These are phyloP conservation scores for Magnolia kwangsiensis DNA, from an alignment of 164 flowering plant genomes.

Conservation along the genomic window DNA sequence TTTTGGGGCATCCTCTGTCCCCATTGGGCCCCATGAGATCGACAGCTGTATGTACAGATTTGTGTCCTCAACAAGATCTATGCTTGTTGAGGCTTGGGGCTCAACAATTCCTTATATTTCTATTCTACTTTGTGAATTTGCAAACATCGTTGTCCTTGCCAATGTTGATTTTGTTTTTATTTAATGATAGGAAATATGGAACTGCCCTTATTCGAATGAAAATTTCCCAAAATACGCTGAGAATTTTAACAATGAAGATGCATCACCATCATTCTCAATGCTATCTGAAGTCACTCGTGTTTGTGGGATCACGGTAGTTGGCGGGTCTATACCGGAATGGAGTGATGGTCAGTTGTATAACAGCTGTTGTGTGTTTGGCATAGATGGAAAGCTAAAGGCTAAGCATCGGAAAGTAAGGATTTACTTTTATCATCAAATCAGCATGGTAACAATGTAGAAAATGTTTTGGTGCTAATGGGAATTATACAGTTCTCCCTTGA, in stretches of 20 bases:
- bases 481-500: too few species aligned
- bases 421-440: too few species aligned
- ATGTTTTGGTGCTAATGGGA: too few species aligned
- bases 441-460: too few species aligned
- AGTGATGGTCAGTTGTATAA: slow-evolving; percentile 30
- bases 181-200: slow-evolving; percentile 51
- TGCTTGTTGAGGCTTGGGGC: too few species aligned
- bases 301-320: slow-evolving; percentile 25
- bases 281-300: slow-evolving; percentile 40
- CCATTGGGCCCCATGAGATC: too few species aligned
- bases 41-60: too few species aligned
- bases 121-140: background rate
- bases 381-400: slow-evolving; percentile 41
- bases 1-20: too few species aligned
- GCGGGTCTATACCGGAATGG: slow-evolving; percentile 52
- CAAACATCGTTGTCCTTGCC: background rate
- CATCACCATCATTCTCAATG: slow-evolving; percentile 33
- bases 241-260: slow-evolving; percentile 29
- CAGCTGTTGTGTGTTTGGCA: slow-evolving; percentile 45
- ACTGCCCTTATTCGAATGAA: slow-evolving; percentile 44
- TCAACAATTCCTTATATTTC: too few species aligned
- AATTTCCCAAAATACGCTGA: slow-evolving; percentile 34
- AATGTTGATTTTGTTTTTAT: background rate
- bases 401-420: slow-evolving; percentile 46
- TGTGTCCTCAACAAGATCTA: too few species aligned